These are phyloP conservation scores for Mycotypha africana DNA, from an alignment of 371 early-diverging fungal genomes.

Conservation along the genomic window DNA sequence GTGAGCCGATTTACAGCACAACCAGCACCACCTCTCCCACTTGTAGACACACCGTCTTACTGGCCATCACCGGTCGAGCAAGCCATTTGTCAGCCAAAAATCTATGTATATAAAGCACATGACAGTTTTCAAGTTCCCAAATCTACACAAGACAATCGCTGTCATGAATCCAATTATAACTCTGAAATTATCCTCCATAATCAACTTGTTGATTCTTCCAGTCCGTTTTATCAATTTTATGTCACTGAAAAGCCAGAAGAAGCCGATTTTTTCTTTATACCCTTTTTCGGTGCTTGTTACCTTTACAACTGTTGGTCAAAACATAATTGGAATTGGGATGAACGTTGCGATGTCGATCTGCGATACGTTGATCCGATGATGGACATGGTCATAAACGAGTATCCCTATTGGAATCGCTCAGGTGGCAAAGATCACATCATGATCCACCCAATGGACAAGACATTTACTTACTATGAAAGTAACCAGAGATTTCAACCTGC, in stretches of 20 bases:
- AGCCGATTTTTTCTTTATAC: constrained; percentile 51
- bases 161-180: constrained; percentile 44
- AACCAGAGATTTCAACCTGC: constrained; percentile 40
- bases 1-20: constrained; percentile 3
- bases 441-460: constrained; percentile 52
- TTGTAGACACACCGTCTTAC: constrained; percentile 20
- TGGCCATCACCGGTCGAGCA: constrained; percentile 52
- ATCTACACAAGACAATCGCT: constrained; percentile 21
- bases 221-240: constrained; percentile 35
- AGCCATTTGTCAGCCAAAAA: constrained; percentile 46
- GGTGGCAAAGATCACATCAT: constrained; percentile 45
- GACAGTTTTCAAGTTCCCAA: constrained; percentile 32
- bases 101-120: constrained; percentile 49
- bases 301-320: constrained; percentile 43
- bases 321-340: constrained; percentile 42
- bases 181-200: constrained; percentile 38
- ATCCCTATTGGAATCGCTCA: constrained; percentile 48
- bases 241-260: constrained; percentile 48
- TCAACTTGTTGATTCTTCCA: constrained; percentile 38
- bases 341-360: constrained; percentile 43
- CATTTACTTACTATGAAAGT: constrained; percentile 40
- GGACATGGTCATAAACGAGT: constrained; percentile 41
- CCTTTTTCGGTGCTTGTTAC: constrained; percentile 53
- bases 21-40: constrained; percentile 35
- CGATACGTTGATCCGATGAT: constrained; percentile 49